Evolutionary conservation across 768 basidiomycete species (phyloP).

Genomic region (Collybia sordida): DNA sequence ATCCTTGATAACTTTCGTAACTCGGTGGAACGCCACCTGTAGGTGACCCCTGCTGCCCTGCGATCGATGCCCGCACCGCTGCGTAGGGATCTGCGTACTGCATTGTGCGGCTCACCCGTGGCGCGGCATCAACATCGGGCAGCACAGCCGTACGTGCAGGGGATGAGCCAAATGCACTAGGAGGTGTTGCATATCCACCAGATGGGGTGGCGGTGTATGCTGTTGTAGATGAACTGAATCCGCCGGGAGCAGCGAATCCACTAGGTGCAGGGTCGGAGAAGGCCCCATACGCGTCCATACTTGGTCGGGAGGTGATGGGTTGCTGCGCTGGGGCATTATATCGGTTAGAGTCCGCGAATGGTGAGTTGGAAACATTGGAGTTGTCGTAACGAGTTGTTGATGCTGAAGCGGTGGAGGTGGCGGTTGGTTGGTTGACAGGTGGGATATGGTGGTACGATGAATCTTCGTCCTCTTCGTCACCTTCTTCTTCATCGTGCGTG

Average conservation of each 20-base stretch:
- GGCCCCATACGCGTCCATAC: slow-evolving; percentile 87
- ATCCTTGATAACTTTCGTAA: slow-evolving; percentile 55
- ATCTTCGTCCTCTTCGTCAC: slow-evolving; percentile 54
- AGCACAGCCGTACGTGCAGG: slow-evolving; percentile 25
- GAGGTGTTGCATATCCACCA: slow-evolving; percentile 29
- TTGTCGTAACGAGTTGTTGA: slow-evolving; percentile 31
- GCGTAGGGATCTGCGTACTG: slow-evolving; percentile 91
- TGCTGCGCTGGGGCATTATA: slow-evolving; percentile 34
- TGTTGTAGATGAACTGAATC: background rate
- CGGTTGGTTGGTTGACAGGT: slow-evolving; percentile 20
- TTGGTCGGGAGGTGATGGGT: slow-evolving; percentile 48
- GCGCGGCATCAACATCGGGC: slow-evolving; percentile 42
- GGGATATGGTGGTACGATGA: slow-evolving; percentile 50
- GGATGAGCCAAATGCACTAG: slow-evolving; percentile 52
- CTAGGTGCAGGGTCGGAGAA: slow-evolving; percentile 86
- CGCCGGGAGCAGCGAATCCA: slow-evolving; percentile 52
- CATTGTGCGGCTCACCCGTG: slow-evolving; percentile 85
- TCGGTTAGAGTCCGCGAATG: slow-evolving; percentile 58
- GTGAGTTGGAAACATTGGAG: slow-evolving; percentile 11
- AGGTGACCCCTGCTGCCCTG: slow-evolving; percentile 25
- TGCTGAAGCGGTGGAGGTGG: slow-evolving; percentile 18
- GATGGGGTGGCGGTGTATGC: background rate
- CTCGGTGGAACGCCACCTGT: slow-evolving; percentile 37
- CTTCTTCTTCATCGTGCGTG: slow-evolving; percentile 44
- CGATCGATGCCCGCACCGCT: slow-evolving; percentile 66